phyloP scores from a whole-genome alignment of 768 basidiomycete species.

The Russula virescens region DNA sequence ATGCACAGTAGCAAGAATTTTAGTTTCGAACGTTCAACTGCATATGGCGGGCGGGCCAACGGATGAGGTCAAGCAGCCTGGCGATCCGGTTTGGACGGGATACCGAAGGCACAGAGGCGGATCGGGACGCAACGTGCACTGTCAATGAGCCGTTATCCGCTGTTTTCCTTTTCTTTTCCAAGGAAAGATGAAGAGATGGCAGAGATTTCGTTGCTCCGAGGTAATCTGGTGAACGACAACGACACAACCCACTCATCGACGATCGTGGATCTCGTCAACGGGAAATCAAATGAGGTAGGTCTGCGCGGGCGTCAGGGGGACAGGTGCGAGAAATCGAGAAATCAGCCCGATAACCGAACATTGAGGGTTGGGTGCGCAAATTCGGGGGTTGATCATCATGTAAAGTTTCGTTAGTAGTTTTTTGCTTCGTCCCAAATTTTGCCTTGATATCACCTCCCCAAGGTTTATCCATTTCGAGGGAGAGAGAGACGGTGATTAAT shows the following conservation, averaged over 20 bases:
- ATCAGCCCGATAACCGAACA: neutral
- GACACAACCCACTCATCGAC: neutral
- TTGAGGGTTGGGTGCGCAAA: neutral
- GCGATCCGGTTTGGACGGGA: conserved; percentile 15
- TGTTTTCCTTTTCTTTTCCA: neutral
- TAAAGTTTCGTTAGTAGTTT: too few relatives aligned
- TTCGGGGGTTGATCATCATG: neutral
- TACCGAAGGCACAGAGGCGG: conserved; percentile 1
- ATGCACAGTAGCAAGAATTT: neutral
- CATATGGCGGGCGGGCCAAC: neutral
- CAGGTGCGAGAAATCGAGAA: neutral
- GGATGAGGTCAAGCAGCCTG: neutral
- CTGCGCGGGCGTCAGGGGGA: neutral
- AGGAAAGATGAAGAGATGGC: neutral
- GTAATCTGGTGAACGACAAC: too few relatives aligned
- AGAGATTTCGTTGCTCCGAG: neutral
- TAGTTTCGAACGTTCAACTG: neutral
- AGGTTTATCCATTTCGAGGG: conserved; percentile 1
- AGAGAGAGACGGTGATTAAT: conserved; percentile 11
- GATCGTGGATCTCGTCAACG: neutral
- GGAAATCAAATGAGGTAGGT: neutral
- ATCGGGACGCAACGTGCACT: conserved; percentile 1
- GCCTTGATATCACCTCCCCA: neutral
- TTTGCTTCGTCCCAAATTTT: neutral
- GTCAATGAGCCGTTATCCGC: too few relatives aligned